A percentile compares a stretch with the other conserved stretches of the same genome.
Conservation (phyloP, 257 asterid species). For the Primulina eburnea region DNA sequence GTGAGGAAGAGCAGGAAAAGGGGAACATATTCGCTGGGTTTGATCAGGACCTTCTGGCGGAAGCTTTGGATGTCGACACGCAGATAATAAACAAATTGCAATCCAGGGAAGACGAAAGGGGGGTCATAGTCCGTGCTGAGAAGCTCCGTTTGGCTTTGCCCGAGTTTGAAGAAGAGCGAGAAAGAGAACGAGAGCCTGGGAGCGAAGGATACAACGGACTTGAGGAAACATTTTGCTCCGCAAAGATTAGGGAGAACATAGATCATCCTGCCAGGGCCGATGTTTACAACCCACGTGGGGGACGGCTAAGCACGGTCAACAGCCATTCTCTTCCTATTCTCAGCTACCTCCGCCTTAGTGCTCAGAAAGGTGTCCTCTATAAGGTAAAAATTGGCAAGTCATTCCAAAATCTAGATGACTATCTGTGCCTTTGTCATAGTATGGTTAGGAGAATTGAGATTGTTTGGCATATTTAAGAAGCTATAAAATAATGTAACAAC, state of each 20-base stretch:
- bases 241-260: constrained; percentile 41
- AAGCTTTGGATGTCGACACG: constrained; percentile 28
- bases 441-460: no score
- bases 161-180: constrained; percentile 23
- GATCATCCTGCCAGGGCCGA: constrained; percentile 42
- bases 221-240: constrained; percentile 52
- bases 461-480: no score
- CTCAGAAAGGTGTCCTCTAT: constrained; percentile 55
- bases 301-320: constrained; percentile 49
- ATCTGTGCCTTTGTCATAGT: no score
- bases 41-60: constrained; percentile 40
- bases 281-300: constrained; percentile 55
- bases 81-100: constrained; percentile 29
- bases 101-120: constrained; percentile 44
- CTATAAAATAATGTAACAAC: no score
- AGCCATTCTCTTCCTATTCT: constrained; percentile 57
- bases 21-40: constrained; percentile 44
- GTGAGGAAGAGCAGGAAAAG: constrained; percentile 14
- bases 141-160: constrained; percentile 33
- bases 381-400: constrained; percentile 27
- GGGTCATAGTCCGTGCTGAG: constrained; percentile 46
- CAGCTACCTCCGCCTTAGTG: constrained; percentile 45
- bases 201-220: constrained; percentile 37
- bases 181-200: constrained; percentile 11
- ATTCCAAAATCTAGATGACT: background rate